A percentile compares a stretch with the other conserved stretches of the same genome.
These are phyloP conservation scores for Solanum chacoense DNA, from an alignment of 305 asterid species.

Conservation along the genomic window DNA sequence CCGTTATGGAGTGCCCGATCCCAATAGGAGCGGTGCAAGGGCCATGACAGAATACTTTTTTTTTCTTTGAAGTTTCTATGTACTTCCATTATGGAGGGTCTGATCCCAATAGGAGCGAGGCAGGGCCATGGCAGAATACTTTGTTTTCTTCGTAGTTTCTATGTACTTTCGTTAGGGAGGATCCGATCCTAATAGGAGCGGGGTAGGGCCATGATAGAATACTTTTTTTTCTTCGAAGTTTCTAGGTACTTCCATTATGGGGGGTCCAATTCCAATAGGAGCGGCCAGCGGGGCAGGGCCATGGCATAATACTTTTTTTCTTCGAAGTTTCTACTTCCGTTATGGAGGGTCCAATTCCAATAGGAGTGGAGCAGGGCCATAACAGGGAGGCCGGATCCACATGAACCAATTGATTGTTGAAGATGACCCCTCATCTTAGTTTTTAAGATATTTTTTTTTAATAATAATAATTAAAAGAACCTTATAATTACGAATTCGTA, in stretches of 20 bases:
- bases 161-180: not conserved
- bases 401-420: not conserved
- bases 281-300: no score
- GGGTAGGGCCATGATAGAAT: no score
- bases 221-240: not conserved
- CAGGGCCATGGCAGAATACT: no score
- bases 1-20: not conserved
- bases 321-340: not conserved
- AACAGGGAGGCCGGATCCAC: not conserved
- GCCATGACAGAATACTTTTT: no score
- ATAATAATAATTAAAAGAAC: not conserved
- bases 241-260: not conserved
- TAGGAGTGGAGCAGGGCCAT: not conserved
- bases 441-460: not conserved
- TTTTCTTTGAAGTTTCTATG: no score
- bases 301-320: no score
- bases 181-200: no score
- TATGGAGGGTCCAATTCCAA: no score
- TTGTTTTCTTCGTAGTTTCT: not conserved
- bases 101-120: no score
- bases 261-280: no score
- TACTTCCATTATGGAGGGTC: no score
- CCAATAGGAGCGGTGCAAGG: fast-evolving
- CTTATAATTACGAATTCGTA: not conserved
- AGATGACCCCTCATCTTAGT: not conserved